Evolutionary conservation across 306 rosid species (phyloP).

Genomic region (Psophocarpus tetragonolobus): DNA sequence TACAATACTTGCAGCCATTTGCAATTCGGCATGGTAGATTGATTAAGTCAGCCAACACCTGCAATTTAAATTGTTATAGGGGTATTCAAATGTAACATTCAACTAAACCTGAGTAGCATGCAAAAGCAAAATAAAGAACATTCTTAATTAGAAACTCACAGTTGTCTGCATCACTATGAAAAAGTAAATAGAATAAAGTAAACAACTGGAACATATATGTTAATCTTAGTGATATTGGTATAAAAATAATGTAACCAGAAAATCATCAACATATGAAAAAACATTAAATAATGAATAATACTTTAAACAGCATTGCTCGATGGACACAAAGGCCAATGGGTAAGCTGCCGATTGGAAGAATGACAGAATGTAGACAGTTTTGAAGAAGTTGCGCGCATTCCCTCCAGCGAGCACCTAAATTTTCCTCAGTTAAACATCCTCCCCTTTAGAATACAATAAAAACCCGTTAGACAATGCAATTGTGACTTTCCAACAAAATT

Average conservation of each 20-base stretch:
- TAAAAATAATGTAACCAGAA: conserved; percentile 28
- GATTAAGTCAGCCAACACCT: conserved; percentile 85
- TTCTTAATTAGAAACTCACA: conserved; percentile 9
- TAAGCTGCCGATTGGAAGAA: conserved; percentile 87
- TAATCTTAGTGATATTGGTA: background rate
- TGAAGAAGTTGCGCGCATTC: conserved; percentile 65
- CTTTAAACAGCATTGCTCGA: conserved; percentile 93
- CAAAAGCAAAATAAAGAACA: conserved; percentile 26
- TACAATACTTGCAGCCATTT: conserved; percentile 90
- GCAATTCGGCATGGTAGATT: conserved; percentile 94
- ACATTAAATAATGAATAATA: conserved; percentile 36
- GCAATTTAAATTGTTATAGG: conserved; percentile 39
- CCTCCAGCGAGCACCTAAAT: conserved; percentile 53
- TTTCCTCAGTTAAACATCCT: conserved; percentile 43
- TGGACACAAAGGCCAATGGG: conserved; percentile 88
- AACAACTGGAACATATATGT: conserved; percentile 8
- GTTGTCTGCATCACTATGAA: background rate
- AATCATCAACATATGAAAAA: background rate
- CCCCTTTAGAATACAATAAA: conserved; percentile 42
- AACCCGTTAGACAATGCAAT: conserved; percentile 14
- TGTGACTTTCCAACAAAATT: background rate
- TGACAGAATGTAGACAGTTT: conserved; percentile 66
- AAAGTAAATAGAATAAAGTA: conserved; percentile 1
- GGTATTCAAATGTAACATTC: background rate
- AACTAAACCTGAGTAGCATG: background rate